phyloP scores from a whole-genome alignment of 2,329 filamentous ascomycete species.

The Akanthomyces muscarius region DNA sequence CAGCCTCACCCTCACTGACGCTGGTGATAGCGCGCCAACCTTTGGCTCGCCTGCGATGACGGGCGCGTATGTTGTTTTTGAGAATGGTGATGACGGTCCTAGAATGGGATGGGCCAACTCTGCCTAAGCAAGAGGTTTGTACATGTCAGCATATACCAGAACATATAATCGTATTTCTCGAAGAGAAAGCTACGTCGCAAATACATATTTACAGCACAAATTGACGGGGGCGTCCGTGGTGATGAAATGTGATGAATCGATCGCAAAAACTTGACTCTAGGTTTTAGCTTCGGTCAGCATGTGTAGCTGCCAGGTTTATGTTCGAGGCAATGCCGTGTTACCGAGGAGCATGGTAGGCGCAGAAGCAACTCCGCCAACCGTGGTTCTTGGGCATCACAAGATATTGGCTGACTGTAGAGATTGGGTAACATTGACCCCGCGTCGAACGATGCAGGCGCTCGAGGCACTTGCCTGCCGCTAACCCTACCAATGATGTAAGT shows the following conservation, averaged over 20 bases:
- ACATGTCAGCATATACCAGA: no score
- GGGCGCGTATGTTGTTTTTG: slow-evolving; percentile 9
- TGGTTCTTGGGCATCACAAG: no score
- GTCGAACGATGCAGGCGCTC: no score
- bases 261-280: no score
- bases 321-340: no score
- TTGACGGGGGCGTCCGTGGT: no score
- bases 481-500: background rate
- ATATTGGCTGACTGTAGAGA: no score
- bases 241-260: background rate
- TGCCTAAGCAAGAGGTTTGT: background rate
- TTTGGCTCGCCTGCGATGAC: slow-evolving; percentile 13
- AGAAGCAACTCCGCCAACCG: no score
- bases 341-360: no score
- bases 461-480: background rate
- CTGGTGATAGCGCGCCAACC: background rate
- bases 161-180: background rate
- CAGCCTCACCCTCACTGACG: background rate
- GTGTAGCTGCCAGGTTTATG: no score
- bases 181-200: background rate
- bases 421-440: no score
- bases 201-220: background rate
- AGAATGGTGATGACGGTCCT: slow-evolving; percentile 5
- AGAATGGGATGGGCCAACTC: slow-evolving; percentile 11
- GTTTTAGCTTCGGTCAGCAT: no score